These are phyloP conservation scores for Gossypium aridum DNA, from an alignment of 441 rosid species.

Conservation along the genomic window DNA sequence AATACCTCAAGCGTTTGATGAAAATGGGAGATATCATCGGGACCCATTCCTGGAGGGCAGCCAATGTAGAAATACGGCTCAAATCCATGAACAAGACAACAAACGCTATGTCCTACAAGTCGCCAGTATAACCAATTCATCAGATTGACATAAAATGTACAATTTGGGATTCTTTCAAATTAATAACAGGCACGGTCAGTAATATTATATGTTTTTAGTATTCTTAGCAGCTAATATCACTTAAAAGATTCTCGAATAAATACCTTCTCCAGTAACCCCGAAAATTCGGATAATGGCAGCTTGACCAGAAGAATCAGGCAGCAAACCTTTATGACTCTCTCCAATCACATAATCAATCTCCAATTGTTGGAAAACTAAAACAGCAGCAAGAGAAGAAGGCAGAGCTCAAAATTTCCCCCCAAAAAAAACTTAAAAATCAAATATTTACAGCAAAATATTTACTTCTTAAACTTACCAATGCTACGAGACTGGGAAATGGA, in stretches of 20 bases:
- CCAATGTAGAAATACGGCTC: conserved; percentile 92
- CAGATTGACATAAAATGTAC: neutral
- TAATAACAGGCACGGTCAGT: neutral
- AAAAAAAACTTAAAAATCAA: conserved; percentile 5
- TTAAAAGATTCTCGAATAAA: neutral
- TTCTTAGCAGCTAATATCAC: neutral
- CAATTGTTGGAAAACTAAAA: conserved; percentile 79
- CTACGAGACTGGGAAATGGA: conserved; percentile 50
- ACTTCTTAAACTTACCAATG: conserved; percentile 42
- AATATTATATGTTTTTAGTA: neutral
- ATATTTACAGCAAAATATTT: neutral
- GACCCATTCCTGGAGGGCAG: conserved; percentile 88
- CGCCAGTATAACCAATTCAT: conserved; percentile 9
- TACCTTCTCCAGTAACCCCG: conserved; percentile 92
- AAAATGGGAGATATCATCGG: conserved; percentile 79
- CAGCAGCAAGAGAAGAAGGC: neutral
- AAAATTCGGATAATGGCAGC: conserved; percentile 82
- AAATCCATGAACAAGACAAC: conserved; percentile 94
- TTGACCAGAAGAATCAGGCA: conserved; percentile 66
- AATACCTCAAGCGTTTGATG: conserved; percentile 84
- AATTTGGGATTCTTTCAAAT: neutral
- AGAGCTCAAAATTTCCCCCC: neutral
- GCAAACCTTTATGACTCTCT: conserved; percentile 47
- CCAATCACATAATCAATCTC: conserved; percentile 86
- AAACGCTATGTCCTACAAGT: conserved; percentile 77